These are phyloP conservation scores for Amanita pseudoporphyria DNA, from an alignment of 768 basidiomycete species.

Conservation along the genomic window DNA sequence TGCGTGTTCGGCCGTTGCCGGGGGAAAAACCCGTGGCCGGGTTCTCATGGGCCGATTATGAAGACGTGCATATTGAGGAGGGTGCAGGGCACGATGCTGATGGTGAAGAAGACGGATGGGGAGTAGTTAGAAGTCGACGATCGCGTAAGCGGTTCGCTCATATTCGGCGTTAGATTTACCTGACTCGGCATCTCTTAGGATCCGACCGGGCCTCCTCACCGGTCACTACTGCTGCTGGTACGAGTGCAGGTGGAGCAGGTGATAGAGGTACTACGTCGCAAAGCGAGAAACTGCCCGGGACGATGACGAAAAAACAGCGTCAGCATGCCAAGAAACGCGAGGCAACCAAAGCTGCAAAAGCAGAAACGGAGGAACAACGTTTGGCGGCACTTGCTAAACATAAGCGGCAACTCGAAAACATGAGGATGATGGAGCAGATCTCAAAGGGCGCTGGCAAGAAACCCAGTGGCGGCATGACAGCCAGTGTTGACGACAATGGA, in stretches of 20 bases:
- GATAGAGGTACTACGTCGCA: conserved; percentile 3
- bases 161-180: background rate
- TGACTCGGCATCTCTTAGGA: conserved; percentile 7
- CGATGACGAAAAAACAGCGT: conserved; percentile 58
- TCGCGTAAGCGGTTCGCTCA: conserved; percentile 24
- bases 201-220: conserved; percentile 8
- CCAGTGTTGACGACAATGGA: conserved; percentile 45
- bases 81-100: conserved; percentile 47
- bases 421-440: conserved; percentile 39
- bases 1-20: conserved; percentile 53
- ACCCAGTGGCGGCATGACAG: conserved; percentile 51
- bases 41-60: conserved; percentile 73
- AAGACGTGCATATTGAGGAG: conserved; percentile 41
- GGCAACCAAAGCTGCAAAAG: conserved; percentile 46
- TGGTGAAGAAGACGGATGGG: conserved; percentile 76
- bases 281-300: conserved; percentile 27
- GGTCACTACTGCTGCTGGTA: conserved; percentile 2
- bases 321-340: conserved; percentile 57
- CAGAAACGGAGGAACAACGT: conserved; percentile 42
- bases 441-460: conserved; percentile 23
- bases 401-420: conserved; percentile 48
- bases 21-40: conserved; percentile 52
- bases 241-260: conserved; percentile 5
- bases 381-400: conserved; percentile 45
- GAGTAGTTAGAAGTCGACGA: conserved; percentile 52